These are phyloP conservation scores for Trichosporon sp. DNA, from an alignment of 1,284 basidiomycete species.

Conservation along the genomic window DNA sequence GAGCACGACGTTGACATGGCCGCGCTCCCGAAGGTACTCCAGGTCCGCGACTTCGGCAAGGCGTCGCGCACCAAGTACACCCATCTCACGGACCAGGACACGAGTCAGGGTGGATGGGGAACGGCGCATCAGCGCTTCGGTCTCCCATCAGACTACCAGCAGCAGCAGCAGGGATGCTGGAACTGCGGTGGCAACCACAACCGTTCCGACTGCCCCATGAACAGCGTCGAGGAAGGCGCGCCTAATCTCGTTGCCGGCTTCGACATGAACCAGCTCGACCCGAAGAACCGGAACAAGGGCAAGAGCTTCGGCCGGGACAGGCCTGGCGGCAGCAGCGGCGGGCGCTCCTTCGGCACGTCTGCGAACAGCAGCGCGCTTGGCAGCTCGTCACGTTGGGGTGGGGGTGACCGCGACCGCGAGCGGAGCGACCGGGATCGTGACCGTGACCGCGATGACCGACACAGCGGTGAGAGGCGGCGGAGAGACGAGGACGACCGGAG, in stretches of 20 bases:
- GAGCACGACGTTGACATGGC: slow-evolving; percentile 80
- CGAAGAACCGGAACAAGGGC: not conserved
- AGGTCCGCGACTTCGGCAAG: slow-evolving; percentile 88
- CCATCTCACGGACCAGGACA: slow-evolving; percentile 91
- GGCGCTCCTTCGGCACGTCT: not conserved
- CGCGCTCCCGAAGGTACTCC: slow-evolving; percentile 88
- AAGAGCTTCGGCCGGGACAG: slow-evolving; percentile 3
- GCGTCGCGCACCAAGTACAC: slow-evolving; percentile 64
- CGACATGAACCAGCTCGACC: slow-evolving; percentile 10
- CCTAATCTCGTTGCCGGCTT: slow-evolving; percentile 30
- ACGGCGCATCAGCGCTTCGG: slow-evolving; percentile 56
- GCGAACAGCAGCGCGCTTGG: slow-evolving; percentile 19
- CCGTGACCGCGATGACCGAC: not conserved
- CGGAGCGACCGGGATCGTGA: slow-evolving; percentile 10
- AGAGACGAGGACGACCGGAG: not conserved
- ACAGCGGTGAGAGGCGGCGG: not conserved
- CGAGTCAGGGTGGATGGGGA: slow-evolving; percentile 74
- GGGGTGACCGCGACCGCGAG: too few species aligned
- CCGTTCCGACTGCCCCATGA: slow-evolving; percentile 57
- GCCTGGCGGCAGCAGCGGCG: not conserved
- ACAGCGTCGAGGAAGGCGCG: slow-evolving; percentile 26
- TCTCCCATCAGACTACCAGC: slow-evolving; percentile 49
- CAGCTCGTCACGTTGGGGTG: slow-evolving; percentile 18
- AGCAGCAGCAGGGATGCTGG: slow-evolving; percentile 71
- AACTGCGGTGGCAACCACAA: slow-evolving; percentile 83